Conservation (phyloP, 106 monocot genomes). For the Acorus calamus region DNA sequence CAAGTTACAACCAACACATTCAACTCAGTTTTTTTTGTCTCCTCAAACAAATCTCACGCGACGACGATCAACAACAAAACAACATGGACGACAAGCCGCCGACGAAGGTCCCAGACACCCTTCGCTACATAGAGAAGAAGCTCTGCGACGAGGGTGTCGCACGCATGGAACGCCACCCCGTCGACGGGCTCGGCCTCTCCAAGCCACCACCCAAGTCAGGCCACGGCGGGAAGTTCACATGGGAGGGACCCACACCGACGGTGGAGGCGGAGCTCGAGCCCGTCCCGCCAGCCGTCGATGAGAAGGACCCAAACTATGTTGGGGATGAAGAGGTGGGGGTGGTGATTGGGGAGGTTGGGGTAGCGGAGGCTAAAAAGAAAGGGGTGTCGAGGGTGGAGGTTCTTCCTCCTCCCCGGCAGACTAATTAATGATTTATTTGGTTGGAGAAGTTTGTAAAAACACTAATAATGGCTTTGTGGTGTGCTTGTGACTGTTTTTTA, state of each 20-base stretch:
- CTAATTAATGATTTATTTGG: too few relatives aligned
- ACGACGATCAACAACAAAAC: too few relatives aligned
- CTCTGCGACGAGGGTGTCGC: constrained; percentile 49
- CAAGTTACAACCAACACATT: too few relatives aligned
- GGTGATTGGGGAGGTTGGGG: neutral
- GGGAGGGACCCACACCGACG: constrained; percentile 47
- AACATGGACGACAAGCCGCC: too few relatives aligned
- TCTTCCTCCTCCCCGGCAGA: too few relatives aligned
- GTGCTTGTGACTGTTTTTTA: too few relatives aligned
- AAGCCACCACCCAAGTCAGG: constrained; percentile 48
- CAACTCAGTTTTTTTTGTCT: too few relatives aligned
- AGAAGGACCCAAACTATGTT: constrained; percentile 52
- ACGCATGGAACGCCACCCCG: constrained; percentile 56
- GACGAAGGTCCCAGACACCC: constrained; percentile 42
- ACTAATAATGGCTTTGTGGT: too few relatives aligned
- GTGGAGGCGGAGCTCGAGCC: constrained; percentile 42
- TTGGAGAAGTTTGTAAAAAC: too few relatives aligned
- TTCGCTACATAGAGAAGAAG: constrained; percentile 58
- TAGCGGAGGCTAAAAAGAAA: too few relatives aligned
- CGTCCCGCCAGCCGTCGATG: constrained; percentile 39
- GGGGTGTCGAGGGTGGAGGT: too few relatives aligned
- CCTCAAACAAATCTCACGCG: too few relatives aligned
- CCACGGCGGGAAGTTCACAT: constrained; percentile 66
- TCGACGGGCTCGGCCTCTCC: constrained; percentile 25
- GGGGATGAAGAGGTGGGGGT: constrained; percentile 25